Base-by-base conservation (phyloP, 495 filamentous ascomycete species). In the Chaetomidium leptoderma region DNA sequence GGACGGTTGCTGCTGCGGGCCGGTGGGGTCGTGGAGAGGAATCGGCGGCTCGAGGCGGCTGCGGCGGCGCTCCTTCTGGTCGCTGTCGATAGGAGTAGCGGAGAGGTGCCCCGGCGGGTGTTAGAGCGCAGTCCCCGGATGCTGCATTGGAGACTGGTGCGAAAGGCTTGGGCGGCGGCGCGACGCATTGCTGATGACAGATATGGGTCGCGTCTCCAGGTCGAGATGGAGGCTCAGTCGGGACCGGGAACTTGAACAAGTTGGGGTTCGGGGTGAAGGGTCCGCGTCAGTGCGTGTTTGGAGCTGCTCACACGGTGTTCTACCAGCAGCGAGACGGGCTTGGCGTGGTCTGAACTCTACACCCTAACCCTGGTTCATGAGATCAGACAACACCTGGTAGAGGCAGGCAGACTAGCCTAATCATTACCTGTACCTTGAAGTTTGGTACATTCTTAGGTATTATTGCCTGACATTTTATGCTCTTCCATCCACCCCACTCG, bases 141-240 rank as follows among this genome's bases (percentile, higher is more conserved):
- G 57, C 69, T 69, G 51, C 60, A 69, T 72, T 74, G 74, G 64
- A 70, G 65, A 36, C 65, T 73, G 65, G 76, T 73, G 66, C 76
- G 72, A 59, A 76, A 63, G 55, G 71, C 72, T 66, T 68, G 73
- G 26, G 71, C 58, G 60, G 73, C 74, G 60, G 70, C 70, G 66
- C 76, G 76, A 70, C 75, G 74, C 76, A 79, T 79, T 36, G 58
- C 55, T 53, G 44, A 56, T 55, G 61, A 27, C 37, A 42, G 45
- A 55, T n/a, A 55, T 59, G 23, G 36, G 21, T 42, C 47, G 2
- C 21, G 30, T 45, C 46, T 40, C 13, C 45, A 43, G 16, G 7
- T 44, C 30, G 14, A 32, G 46, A 27, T 48, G 46, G 48, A 26
- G 9, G 21, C 24, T n/a, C n/a, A n/a, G n/a, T n/a, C n/a, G n/a